Conservation (phyloP, 345 rosid species). For the Eucalyptus cladocalyx region DNA sequence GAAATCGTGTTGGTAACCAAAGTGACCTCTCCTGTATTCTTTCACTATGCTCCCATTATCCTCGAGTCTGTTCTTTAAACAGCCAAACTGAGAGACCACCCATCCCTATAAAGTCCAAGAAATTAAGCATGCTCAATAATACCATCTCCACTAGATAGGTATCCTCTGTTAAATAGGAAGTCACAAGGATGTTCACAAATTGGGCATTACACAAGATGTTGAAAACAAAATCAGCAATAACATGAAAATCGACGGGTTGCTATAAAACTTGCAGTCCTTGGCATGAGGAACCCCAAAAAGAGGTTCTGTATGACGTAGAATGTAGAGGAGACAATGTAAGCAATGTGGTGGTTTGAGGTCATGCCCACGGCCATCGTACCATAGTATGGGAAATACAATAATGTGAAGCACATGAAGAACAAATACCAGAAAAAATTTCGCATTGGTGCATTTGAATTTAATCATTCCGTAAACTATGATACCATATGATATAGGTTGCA, state of each 20-base stretch:
- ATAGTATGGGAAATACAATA: conserved; percentile 30
- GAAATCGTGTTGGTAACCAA: conserved; percentile 16
- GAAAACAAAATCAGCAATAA: not conserved
- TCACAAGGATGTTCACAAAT: not conserved
- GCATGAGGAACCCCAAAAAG: conserved; percentile 29
- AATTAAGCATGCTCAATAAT: conserved; percentile 20
- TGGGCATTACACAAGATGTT: not conserved
- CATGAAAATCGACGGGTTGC: not conserved
- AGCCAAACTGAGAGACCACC: conserved; percentile 18
- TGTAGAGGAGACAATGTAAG: conserved; percentile 10
- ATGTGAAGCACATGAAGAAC: conserved; percentile 27
- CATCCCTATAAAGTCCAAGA: conserved; percentile 25
- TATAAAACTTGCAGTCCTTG: conserved; percentile 12
- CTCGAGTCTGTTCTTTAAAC: not conserved
- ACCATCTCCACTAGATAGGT: conserved; percentile 38
- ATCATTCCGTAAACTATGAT: conserved; percentile 24
- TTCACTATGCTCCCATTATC: not conserved
- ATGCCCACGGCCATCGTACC: conserved; percentile 33
- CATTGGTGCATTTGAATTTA: conserved; percentile 18
- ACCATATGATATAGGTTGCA: conserved; percentile 12
- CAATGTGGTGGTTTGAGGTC: conserved; percentile 23
- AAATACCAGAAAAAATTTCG: conserved; percentile 27
- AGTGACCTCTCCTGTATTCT: not conserved
- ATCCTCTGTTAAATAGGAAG: conserved; percentile 8
- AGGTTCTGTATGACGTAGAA: conserved; percentile 24